phyloP scores from a whole-genome alignment of 345 rosid species.

The Arabis hirsuta region DNA sequence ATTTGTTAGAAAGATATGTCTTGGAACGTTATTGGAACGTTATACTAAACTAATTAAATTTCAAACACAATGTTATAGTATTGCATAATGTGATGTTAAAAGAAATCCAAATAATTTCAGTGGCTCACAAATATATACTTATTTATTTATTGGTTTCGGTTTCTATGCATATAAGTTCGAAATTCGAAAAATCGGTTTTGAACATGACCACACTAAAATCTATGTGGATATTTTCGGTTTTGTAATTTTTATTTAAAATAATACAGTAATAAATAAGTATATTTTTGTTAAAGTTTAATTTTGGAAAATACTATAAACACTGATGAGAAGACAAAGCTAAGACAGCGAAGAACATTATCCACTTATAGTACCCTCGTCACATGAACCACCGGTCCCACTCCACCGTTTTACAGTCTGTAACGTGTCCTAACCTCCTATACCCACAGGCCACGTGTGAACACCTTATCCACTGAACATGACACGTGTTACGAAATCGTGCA shows the following conservation, averaged over 20 bases:
- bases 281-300: slow-evolving; percentile 12
- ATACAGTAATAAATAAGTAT: no score
- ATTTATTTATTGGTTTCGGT: no score
- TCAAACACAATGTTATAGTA: no score
- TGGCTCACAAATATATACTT: no score
- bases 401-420: slow-evolving; percentile 38
- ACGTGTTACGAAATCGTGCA: slow-evolving; percentile 28
- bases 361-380: slow-evolving; percentile 12
- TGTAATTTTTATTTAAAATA: background rate
- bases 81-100: no score
- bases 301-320: background rate
- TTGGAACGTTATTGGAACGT: no score
- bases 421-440: slow-evolving; percentile 35
- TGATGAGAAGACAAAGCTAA: background rate
- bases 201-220: no score
- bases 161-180: no score
- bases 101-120: no score
- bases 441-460: slow-evolving; percentile 17
- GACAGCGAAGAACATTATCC: slow-evolving; percentile 29
- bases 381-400: slow-evolving; percentile 35
- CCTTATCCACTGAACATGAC: slow-evolving; percentile 1
- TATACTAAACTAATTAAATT: no score
- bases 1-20: no score
- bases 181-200: no score
- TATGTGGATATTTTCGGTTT: background rate